Evolutionary conservation across 2,329 filamentous ascomycete species (phyloP).

Genomic region (Pleoardoris graminearum): DNA sequence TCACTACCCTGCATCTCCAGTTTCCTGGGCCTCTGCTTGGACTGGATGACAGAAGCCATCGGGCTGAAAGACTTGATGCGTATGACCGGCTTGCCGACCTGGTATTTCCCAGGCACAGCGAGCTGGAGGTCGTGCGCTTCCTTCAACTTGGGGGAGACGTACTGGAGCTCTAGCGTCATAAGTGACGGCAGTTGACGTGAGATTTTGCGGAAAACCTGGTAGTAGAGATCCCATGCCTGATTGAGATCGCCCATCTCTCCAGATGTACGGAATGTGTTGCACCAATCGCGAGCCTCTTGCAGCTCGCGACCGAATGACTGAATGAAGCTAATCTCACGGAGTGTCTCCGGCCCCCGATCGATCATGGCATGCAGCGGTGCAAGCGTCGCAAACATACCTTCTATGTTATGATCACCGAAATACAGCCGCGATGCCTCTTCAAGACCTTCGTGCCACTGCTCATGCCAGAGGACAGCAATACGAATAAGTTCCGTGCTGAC

Average conservation of each 20-base stretch:
- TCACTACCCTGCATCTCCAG: constrained; percentile 87
- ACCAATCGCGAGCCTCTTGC: constrained; percentile 94
- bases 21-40: constrained; percentile 93
- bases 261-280: constrained; percentile 86
- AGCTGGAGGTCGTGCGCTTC: constrained; percentile 83
- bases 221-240: constrained; percentile 98
- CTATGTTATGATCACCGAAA: constrained; percentile 96
- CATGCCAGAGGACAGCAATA: constrained; percentile 96
- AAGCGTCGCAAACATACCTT: constrained; percentile 93
- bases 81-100: constrained; percentile 76
- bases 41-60: constrained; percentile 89
- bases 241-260: constrained; percentile 92
- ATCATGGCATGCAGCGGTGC: constrained; percentile 90
- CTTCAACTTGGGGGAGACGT: constrained; percentile 93
- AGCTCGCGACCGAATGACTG: constrained; percentile 96
- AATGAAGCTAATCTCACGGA: constrained; percentile 94
- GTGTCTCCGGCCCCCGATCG: constrained; percentile 86
- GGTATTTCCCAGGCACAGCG: constrained; percentile 93
- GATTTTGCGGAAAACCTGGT: constrained; percentile 96
- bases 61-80: constrained; percentile 88
- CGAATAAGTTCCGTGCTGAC: constrained; percentile 97
- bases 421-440: constrained; percentile 96
- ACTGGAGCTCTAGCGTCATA: constrained; percentile 89
- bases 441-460: constrained; percentile 97
- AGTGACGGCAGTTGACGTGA: constrained; percentile 90